Conservation (phyloP, 805 yeast genomes). For the Ogataea trehalophila region DNA sequence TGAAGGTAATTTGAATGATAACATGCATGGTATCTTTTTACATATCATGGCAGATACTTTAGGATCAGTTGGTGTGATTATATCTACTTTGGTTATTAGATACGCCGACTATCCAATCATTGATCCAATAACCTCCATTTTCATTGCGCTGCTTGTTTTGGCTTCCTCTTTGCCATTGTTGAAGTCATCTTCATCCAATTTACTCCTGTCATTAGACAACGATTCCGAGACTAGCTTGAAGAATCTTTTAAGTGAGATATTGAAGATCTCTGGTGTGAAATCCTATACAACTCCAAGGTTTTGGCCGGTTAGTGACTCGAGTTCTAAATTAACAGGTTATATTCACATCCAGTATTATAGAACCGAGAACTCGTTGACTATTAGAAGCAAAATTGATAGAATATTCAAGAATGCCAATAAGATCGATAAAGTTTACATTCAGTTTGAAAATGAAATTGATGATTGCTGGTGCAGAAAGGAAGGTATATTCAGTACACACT, state of each 20-base stretch:
- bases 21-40: constrained; percentile 90
- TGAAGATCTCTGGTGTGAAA: constrained; percentile 70
- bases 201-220: constrained; percentile 52
- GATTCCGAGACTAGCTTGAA: constrained; percentile 60
- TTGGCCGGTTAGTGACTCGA: constrained; percentile 59
- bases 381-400: constrained; percentile 26
- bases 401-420: constrained; percentile 18
- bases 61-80: constrained; percentile 96
- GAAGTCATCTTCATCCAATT: constrained; percentile 70
- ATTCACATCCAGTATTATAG: constrained; percentile 71
- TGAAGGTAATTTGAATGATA: constrained; percentile 48
- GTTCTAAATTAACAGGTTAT: constrained; percentile 56
- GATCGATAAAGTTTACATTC: constrained; percentile 27
- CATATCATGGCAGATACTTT: constrained; percentile 94
- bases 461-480: constrained; percentile 35
- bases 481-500: constrained; percentile 25
- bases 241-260: constrained; percentile 60
- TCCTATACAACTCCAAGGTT: constrained; percentile 87
- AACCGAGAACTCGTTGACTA: constrained; percentile 26
- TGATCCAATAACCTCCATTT: constrained; percentile 88
- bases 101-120: constrained; percentile 66
- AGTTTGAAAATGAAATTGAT: constrained; percentile 34
- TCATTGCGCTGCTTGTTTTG: constrained; percentile 78
- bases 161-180: constrained; percentile 80
- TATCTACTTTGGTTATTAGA: constrained; percentile 76